These are phyloP conservation scores for Naganishia friedmannii DNA, from an alignment of 768 basidiomycete genomes.

Conservation along the genomic window DNA sequence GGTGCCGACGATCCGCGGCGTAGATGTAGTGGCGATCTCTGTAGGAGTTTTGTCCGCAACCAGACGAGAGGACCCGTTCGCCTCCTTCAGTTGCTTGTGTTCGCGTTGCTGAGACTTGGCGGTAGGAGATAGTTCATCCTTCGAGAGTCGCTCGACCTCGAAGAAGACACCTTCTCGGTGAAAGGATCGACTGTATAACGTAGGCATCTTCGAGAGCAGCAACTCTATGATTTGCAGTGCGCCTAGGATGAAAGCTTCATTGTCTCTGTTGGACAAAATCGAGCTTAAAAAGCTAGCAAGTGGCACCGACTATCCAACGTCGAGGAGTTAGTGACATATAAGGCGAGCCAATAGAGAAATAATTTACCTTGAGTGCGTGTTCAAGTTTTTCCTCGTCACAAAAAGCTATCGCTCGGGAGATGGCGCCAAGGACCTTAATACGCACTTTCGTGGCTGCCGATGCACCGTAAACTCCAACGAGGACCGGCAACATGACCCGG, in stretches of 20 bases:
- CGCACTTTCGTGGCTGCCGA: conserved; percentile 84
- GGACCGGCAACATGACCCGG: conserved; percentile 81
- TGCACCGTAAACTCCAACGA: conserved; percentile 99
- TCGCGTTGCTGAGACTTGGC: conserved; percentile 33
- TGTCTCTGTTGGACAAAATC: conserved; percentile 87
- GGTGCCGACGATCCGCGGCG: background rate
- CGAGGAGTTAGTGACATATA: background rate
- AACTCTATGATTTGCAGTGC: conserved; percentile 92
- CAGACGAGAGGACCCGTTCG: background rate
- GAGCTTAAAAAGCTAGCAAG: conserved; percentile 93
- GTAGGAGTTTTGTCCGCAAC: background rate
- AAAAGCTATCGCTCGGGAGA: conserved; percentile 89
- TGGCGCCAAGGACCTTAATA: conserved; percentile 78
- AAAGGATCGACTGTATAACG: conserved; percentile 82
- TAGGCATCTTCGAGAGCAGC: conserved; percentile 75
- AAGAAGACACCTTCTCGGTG: conserved; percentile 93
- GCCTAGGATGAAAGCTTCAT: conserved; percentile 76
- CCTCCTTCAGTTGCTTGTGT: conserved; percentile 36
- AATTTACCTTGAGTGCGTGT: conserved; percentile 70
- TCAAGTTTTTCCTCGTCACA: conserved; percentile 72
- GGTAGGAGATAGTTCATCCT: conserved; percentile 60
- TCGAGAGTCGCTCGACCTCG: conserved; percentile 78
- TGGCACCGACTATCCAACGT: conserved; percentile 69
- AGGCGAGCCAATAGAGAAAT: background rate
- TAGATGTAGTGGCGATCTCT: conserved; percentile 15